Evolutionary conservation across 495 filamentous ascomycete genomes (phyloP).

Genomic region (Oidiodendron maius): DNA sequence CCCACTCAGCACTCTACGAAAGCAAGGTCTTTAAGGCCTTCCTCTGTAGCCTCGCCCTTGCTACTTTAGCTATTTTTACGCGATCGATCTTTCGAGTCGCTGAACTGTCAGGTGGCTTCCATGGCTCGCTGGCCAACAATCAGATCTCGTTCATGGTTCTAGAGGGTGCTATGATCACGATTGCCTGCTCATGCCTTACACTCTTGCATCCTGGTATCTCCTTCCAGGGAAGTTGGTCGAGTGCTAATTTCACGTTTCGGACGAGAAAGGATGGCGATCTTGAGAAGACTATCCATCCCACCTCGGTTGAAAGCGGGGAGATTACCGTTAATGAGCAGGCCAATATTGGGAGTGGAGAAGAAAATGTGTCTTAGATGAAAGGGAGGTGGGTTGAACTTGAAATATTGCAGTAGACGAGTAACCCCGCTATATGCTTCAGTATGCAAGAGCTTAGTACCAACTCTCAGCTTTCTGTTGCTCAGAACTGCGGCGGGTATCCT

Average conservation of each 20-base stretch:
- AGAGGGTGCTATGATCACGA: conserved; percentile 61
- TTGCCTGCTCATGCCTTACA: conserved; percentile 38
- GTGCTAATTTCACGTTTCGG: conserved; percentile 1
- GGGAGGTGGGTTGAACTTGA: no score
- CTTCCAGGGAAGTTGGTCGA: conserved; percentile 19
- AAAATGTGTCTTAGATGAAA: neutral
- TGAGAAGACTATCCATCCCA: neutral
- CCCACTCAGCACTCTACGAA: neutral
- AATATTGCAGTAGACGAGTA: no score
- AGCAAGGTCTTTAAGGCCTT: conserved; percentile 5
- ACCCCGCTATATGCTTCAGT: no score
- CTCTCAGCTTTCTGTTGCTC: no score
- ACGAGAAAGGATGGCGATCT: neutral
- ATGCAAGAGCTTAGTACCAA: no score
- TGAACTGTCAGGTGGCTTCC: conserved; percentile 28
- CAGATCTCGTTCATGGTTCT: conserved; percentile 53
- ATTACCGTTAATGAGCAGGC: neutral
- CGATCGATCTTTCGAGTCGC: conserved; percentile 28
- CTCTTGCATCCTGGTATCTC: conserved; percentile 54
- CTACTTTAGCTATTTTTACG: conserved; percentile 27
- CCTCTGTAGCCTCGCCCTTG: conserved; percentile 6
- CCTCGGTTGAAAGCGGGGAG: neutral
- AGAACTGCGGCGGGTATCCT: no score
- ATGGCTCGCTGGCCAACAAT: conserved; percentile 24
- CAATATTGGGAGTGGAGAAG: neutral